Evolutionary conservation across 208 protist species (phyloP).

Genomic region (Crithidia bombi): DNA sequence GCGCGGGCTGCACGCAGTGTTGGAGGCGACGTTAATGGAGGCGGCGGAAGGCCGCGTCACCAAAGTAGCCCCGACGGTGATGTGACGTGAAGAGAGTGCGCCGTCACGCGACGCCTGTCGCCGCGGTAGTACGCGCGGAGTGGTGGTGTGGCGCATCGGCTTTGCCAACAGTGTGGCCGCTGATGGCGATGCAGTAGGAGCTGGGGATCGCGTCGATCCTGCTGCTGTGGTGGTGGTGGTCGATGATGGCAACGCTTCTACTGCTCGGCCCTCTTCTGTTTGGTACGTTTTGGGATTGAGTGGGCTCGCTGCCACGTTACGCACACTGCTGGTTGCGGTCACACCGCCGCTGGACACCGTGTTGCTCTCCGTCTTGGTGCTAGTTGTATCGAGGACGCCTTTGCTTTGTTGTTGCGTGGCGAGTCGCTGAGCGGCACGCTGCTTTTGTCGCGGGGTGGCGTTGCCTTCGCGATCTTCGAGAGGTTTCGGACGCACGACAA

Average conservation of each 20-base stretch:
- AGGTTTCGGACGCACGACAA: neutral
- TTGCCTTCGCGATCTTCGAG: neutral
- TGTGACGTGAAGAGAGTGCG: conserved; percentile 7
- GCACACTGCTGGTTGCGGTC: neutral
- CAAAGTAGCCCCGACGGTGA: conserved; percentile 2
- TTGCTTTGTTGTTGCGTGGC: conserved; percentile 1
- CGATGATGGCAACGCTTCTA: no score
- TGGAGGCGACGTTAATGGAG: neutral
- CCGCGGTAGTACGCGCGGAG: neutral
- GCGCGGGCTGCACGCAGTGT: neutral
- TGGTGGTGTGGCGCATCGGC: neutral
- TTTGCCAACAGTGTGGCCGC: neutral
- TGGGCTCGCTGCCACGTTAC: neutral
- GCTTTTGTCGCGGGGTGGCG: conserved; percentile 12
- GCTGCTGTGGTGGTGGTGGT: neutral
- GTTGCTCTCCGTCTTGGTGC: conserved; percentile 3
- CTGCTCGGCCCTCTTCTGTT: neutral
- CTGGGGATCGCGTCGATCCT: neutral
- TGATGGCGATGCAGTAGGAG: neutral
- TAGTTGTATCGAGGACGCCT: neutral
- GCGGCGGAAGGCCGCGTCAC: conserved; percentile 1
- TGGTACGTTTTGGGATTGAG: neutral
- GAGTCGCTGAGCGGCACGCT: conserved; percentile 14
- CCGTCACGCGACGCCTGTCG: neutral
- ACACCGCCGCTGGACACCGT: conserved; percentile 3